Conservation (phyloP, 192 early-diverging fungal genomes). For the Entomortierella chlamydospora region DNA sequence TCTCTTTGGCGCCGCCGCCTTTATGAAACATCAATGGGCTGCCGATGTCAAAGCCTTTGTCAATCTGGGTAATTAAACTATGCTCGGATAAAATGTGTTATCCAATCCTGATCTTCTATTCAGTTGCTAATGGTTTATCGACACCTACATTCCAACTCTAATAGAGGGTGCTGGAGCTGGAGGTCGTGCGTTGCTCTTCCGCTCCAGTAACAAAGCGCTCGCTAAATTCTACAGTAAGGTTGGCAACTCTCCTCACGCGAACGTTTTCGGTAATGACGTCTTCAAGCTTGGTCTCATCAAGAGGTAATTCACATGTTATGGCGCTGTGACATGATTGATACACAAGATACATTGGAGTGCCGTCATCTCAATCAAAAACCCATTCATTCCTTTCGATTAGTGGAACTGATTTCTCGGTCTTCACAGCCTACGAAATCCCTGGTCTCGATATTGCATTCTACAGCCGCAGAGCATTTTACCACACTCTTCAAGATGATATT, state of each 20-base stretch:
- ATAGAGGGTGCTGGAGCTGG: slow-evolving; percentile 81
- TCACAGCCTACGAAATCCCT: slow-evolving; percentile 67
- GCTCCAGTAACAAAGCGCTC: slow-evolving; percentile 57
- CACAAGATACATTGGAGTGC: too few species aligned
- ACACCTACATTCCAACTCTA: not conserved
- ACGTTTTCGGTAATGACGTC: slow-evolving; percentile 74
- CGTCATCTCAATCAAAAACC: not conserved
- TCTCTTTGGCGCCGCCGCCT: slow-evolving; percentile 68
- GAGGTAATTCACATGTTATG: slow-evolving; percentile 32
- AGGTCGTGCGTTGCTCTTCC: slow-evolving; percentile 74
- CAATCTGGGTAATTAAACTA: slow-evolving; percentile 74
- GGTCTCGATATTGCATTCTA: slow-evolving; percentile 79
- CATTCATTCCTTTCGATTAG: slow-evolving; percentile 15
- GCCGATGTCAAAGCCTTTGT: slow-evolving; percentile 72
- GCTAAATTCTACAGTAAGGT: slow-evolving; percentile 56
- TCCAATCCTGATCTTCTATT: too few species aligned
- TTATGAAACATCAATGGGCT: slow-evolving; percentile 75
- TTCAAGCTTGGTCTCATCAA: slow-evolving; percentile 69
- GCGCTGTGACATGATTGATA: not conserved
- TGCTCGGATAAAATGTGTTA: too few species aligned
- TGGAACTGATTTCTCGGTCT: slow-evolving; percentile 76
- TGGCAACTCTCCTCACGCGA: slow-evolving; percentile 64
- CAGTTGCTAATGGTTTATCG: too few species aligned
- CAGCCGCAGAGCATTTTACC: slow-evolving; percentile 71
- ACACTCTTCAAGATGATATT: slow-evolving; percentile 68